phyloP scores from a whole-genome alignment of 2,329 filamentous ascomycete genomes.

The Rhynchosporium secalis region DNA sequence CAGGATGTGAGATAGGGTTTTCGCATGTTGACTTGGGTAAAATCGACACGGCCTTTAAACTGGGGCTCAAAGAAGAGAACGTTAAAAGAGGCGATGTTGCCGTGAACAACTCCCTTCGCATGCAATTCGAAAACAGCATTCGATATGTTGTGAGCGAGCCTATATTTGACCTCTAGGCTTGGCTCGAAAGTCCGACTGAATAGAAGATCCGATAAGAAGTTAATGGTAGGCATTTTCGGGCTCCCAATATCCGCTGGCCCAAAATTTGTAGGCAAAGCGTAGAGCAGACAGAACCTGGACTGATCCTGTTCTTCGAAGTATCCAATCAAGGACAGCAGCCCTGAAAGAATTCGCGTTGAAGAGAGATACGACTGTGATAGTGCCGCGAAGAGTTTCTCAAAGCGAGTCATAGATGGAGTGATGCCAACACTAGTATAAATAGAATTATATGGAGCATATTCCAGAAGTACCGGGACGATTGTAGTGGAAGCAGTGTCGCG shows the following conservation, averaged over 20 bases:
- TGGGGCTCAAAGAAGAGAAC: constrained; percentile 60
- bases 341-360: constrained; percentile 57
- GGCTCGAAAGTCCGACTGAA: constrained; percentile 56
- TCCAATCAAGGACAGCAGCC: constrained; percentile 60
- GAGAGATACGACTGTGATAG: constrained; percentile 45
- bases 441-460: constrained; percentile 66
- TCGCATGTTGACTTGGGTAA: constrained; percentile 56
- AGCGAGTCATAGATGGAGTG: constrained; percentile 63
- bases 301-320: constrained; percentile 75
- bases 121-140: constrained; percentile 75
- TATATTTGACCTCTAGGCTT: constrained; percentile 73
- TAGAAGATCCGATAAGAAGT: constrained; percentile 56
- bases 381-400: constrained; percentile 61
- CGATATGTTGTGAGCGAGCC: constrained; percentile 69
- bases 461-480: constrained; percentile 59
- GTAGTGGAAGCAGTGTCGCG: constrained; percentile 30
- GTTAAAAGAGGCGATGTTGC: constrained; percentile 66
- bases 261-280: constrained; percentile 69
- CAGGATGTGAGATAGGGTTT: constrained; percentile 72
- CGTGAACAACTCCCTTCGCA: constrained; percentile 66
- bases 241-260: constrained; percentile 56
- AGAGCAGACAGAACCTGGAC: constrained; percentile 72
- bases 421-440: constrained; percentile 64
- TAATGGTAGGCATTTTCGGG: constrained; percentile 45
- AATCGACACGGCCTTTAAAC: constrained; percentile 31